Evolutionary conservation across 805 yeast species (phyloP), one percentile per base, ranked within the genome.

Genomic region (Wickerhamia fluorescens): DNA sequence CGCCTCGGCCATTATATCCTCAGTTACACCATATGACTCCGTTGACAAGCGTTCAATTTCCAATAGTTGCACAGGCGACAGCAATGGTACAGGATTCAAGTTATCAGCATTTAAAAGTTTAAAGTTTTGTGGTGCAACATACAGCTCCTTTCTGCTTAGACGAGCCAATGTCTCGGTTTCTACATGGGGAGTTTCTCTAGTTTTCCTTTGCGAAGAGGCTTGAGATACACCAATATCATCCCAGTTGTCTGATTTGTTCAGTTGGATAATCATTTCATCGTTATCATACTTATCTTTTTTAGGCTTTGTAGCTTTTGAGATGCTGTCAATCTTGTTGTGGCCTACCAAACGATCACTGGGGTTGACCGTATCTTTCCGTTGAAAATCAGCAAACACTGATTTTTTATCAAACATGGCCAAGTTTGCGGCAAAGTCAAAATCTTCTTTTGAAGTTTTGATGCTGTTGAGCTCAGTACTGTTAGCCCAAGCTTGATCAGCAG

Each of bases 391-490:
- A 52, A 88, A 81, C 3, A 87, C 89, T 5, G 77, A 66, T 34
- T 67, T 61, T 52, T 88, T 88, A 52, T 88, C 92, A 46, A 88
- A 88, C 63, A 77, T 75, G 14, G 78, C 78, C 38, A 88, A 65
- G 47, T 82, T 84, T 9, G 84, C 78, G 31, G 75, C 84, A 53
- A 88, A 88, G 51, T 88, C 96, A 55, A 88, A 88, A 38, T 86
- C 96, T 14, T 62, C 68, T n/a, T n/a, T n/a, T n/a, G n/a, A n/a
- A 31, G 66, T 50, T 40, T 73, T 65, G 49, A 73, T 67, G 35
- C 61, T 56, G 25, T 33, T 56, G 40, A 74, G 66, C 33, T 68
- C 73, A 9, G 40, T 36, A 23, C 65, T 73, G 12, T 28, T 34
- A 30, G 62, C 67, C 76, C 77, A 73, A 26, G 62, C 71, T 3